Percentiles rank a stretch among this genome's conserved stretches.
phyloP scores from a whole-genome alignment of 2,329 filamentous ascomycete genomes.

The Hypoxylon sp. region DNA sequence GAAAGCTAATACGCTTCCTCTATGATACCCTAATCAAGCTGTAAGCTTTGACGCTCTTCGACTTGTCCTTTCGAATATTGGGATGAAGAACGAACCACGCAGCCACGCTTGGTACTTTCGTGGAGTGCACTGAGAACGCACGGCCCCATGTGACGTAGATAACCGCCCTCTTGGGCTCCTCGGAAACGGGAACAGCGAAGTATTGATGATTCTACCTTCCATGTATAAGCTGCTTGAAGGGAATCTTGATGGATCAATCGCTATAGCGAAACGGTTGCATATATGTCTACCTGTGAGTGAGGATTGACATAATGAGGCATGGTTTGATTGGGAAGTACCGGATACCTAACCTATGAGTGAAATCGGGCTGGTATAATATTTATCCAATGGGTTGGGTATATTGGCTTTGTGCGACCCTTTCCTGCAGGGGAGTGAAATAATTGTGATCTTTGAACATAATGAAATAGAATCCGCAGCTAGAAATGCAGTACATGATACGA shows the following conservation, averaged over 20 bases:
- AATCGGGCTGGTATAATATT: background rate
- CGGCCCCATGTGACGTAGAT: no score
- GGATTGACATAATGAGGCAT: no score
- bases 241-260: background rate
- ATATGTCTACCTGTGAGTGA: no score
- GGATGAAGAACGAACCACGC: background rate
- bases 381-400: background rate
- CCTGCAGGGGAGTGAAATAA: background rate
- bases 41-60: background rate
- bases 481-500: background rate
- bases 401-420: background rate
- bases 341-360: background rate
- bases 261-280: no score
- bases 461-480: background rate
- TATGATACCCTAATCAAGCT: background rate
- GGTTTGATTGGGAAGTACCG: no score
- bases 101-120: background rate
- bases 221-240: background rate
- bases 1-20: conserved; percentile 1
- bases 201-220: background rate
- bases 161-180: background rate
- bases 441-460: background rate
- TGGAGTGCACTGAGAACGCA: background rate
- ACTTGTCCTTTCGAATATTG: background rate
- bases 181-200: background rate